Evolutionary conservation across 1,284 basidiomycete genomes (phyloP).

Genomic region (Kalmanozyma brasiliensis): DNA sequence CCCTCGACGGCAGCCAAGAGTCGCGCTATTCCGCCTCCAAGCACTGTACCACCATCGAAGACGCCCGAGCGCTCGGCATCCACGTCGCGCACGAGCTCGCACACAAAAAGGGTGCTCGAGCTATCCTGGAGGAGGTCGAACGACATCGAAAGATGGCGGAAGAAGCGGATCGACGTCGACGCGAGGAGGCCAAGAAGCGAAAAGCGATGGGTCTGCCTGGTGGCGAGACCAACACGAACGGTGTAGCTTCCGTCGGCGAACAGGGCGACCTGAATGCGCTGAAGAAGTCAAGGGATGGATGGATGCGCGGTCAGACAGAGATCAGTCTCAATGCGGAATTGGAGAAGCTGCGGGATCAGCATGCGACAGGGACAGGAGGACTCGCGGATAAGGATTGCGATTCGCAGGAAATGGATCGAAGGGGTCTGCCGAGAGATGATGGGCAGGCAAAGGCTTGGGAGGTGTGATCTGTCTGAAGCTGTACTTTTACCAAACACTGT

Average conservation of each 20-base stretch:
- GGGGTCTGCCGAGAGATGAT: slow-evolving; percentile 59
- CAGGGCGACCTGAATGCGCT: slow-evolving; percentile 37
- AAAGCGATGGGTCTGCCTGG: slow-evolving; percentile 38
- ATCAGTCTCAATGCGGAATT: slow-evolving; percentile 33
- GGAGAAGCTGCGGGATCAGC: slow-evolving; percentile 13
- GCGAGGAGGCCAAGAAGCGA: slow-evolving; percentile 48
- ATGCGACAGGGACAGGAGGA: slow-evolving; percentile 21
- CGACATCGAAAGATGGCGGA: slow-evolving; percentile 64
- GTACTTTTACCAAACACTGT: too few relatives aligned
- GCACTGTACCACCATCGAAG: slow-evolving; percentile 46
- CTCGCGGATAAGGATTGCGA: slow-evolving; percentile 21
- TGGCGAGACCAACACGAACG: slow-evolving; percentile 26
- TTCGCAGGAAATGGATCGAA: slow-evolving; percentile 57
- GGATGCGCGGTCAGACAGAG: slow-evolving; percentile 45
- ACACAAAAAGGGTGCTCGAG: slow-evolving; percentile 53
- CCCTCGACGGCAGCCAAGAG: slow-evolving; percentile 60
- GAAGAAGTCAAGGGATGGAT: slow-evolving; percentile 29
- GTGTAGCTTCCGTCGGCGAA: slow-evolving; percentile 32
- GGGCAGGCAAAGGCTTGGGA: slow-evolving; percentile 67
- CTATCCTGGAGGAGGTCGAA: slow-evolving; percentile 66
- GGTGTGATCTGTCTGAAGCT: slow-evolving; percentile 41
- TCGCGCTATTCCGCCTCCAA: slow-evolving; percentile 44
- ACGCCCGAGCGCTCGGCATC: slow-evolving; percentile 56
- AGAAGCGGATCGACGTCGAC: slow-evolving; percentile 55
- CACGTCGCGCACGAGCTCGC: slow-evolving; percentile 60